Conservation (phyloP, 768 basidiomycete genomes). For the Amanita molliuscula region DNA sequence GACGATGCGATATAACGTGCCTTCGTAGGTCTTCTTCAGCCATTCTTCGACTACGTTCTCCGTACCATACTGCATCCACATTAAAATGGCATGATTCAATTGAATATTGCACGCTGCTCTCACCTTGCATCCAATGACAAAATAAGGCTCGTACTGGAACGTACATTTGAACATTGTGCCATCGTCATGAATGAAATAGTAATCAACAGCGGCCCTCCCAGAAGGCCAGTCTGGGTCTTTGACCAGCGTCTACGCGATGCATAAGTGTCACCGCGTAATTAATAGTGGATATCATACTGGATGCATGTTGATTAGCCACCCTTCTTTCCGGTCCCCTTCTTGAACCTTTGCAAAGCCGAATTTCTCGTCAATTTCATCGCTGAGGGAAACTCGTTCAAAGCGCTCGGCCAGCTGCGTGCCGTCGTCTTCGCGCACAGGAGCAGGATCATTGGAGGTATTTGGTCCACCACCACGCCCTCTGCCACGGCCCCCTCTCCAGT, state of each 20-base stretch:
- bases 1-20: slow-evolving; percentile 65
- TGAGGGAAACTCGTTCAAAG: slow-evolving; percentile 68
- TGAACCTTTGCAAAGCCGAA: slow-evolving; percentile 78
- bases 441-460: slow-evolving; percentile 33
- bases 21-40: slow-evolving; percentile 90
- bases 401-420: slow-evolving; percentile 79
- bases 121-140: slow-evolving; percentile 88
- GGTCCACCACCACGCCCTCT: slow-evolving; percentile 34
- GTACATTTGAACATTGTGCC: slow-evolving; percentile 96
- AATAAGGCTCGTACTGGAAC: slow-evolving; percentile 89
- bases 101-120: slow-evolving; percentile 12
- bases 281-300: slow-evolving; percentile 47
- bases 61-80: slow-evolving; percentile 51
- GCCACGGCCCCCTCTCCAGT: slow-evolving; percentile 47
- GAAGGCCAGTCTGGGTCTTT: slow-evolving; percentile 79
- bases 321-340: slow-evolving; percentile 69
- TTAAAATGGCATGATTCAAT: not conserved
- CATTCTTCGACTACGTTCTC: slow-evolving; percentile 93
- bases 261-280: not conserved
- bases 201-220: slow-evolving; percentile 88
- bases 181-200: slow-evolving; percentile 95
- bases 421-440: slow-evolving; percentile 75
- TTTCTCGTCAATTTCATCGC: slow-evolving; percentile 89
- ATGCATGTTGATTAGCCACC: slow-evolving; percentile 99
- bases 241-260: slow-evolving; percentile 54